Percentiles rank a stretch among this genome's conserved stretches.
Conservation (phyloP, 2,329 filamentous ascomycete genomes). For the Truncatella angustata region DNA sequence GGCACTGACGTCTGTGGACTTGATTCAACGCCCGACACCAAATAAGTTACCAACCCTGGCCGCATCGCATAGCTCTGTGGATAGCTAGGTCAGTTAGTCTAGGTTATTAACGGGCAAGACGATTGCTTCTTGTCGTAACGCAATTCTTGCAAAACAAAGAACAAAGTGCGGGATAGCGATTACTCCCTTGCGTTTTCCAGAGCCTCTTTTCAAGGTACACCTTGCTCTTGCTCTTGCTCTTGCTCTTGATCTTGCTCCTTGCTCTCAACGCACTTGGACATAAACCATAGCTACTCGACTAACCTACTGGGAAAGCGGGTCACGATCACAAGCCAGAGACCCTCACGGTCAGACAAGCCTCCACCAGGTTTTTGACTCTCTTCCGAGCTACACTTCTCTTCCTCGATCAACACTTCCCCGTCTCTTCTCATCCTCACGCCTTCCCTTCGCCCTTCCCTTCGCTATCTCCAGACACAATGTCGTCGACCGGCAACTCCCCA, state of each 20-base stretch:
- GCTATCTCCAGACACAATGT: neutral
- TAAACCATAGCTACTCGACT: too few species aligned
- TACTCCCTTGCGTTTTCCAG: neutral
- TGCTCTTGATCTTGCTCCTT: too few species aligned
- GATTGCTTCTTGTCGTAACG: too few species aligned
- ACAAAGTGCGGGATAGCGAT: neutral
- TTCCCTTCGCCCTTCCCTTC: neutral
- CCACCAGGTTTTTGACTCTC: too few species aligned
- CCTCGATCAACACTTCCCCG: neutral
- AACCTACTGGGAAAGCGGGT: slow-evolving; percentile 4
- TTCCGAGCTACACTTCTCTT: neutral
- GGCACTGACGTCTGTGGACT: slow-evolving; percentile 8
- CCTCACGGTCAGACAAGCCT: too few species aligned
- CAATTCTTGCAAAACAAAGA: neutral
- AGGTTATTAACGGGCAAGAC: too few species aligned
- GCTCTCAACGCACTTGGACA: too few species aligned
- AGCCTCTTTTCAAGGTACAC: too few species aligned
- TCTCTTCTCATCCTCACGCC: neutral
- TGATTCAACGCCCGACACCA: neutral
- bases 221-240: too few species aligned
- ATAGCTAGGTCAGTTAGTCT: too few species aligned
- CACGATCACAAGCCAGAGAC: slow-evolving; percentile 9
- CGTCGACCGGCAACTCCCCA: slow-evolving; percentile 27
- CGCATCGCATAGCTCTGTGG: too few species aligned
- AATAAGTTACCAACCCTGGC: too few species aligned